Evolutionary conservation across 106 monocot genomes (phyloP), one percentile per base, ranked within the genome.

Genomic region (Platanthera zijinensis): DNA sequence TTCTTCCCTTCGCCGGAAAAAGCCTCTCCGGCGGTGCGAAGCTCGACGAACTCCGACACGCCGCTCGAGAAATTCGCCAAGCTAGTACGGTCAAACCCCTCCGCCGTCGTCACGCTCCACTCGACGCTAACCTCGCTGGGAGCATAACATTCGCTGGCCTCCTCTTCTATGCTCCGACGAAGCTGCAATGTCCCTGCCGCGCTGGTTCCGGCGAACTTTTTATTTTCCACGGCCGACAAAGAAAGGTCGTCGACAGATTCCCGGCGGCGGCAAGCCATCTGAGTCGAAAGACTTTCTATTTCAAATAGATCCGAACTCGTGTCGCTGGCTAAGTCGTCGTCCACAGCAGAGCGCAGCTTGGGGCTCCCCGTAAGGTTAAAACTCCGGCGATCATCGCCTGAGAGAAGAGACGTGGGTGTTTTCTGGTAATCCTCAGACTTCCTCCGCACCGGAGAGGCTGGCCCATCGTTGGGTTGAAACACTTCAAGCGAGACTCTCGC

Each of bases 251-350:
- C 71, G 19, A 49, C 19, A 48, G 50, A 50, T 8, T 72, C 13
- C 5, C 71, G 45, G n/a, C 50, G n/a, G 71, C 71, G 71, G 19
- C 39, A 48, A 18, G 32, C n/a, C 19, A 48, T 48, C 21, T 73
- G 73, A 52, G 52, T 21, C 10, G 50, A 73, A 22, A 92, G 82
- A 79, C 83, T 85, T 71, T 92, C 92, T 39, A 92, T 75, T 79
- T 92, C 92, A 78, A 92, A 92, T 4, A 92, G 81, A 79, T 92
- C 92, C 48, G 92, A 92, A 81, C 92, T 92, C 8, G 89, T 76
- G 81, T 92, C 92, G 69, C 92, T 92, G 0, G 83, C 80, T 61
- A 64, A 11, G 52, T 73, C 52, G 22, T 73, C 52, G 73, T 52
- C 52, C 19, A 73, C 7, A 5, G 48, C 17, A 4, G 52, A 48